Base-by-base conservation (phyloP, 1,139 yeast genomes). In the Blastobotrys aristatus region DNA sequence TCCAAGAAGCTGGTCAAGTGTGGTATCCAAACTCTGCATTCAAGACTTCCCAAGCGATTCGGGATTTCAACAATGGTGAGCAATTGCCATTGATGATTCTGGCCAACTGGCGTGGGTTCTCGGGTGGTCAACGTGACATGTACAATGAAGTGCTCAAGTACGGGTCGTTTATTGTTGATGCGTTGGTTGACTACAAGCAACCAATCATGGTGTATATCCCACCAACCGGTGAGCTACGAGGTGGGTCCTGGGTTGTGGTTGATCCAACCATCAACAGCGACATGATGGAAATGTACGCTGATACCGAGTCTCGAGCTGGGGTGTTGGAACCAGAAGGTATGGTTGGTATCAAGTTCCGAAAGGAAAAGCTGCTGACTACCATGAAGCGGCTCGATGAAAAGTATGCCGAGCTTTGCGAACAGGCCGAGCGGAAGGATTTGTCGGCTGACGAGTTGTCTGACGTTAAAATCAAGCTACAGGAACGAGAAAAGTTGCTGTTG, bases 61-160 rank as follows among this genome's bases (percentile, higher is more conserved):
- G 84, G 59, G 98, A 92, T 67, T 92, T 92, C 79, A 92, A 92
- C 75, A 76, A 88, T 65, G 98, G 98, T 76, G 98, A 92, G 70
- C 94, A 89, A 70, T 77, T 92, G 63, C 98, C 98, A 55, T 77
- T 92, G 69, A 88, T 92, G 95, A 89, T 92, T 59, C 73, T 92
- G 62, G 98, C 98, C 50, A 92, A 92, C 78, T 92, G 98, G 98
- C 85, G 98, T 82, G 98, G 98, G 64, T 92, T 92, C 80, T 89
- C 97, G 57, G 98, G 98, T 75, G 98, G 98, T 70, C 98, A 94
- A 75, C 85, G 97, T 68, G 98, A 92, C 70, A 92, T 92, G 98
- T 94, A 85, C 79, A 88, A 90, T 64, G 98, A 92, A 72, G 96
- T 92, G 46, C 82, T 92, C 72, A 92, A 92, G 70, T 92, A 87